These are phyloP conservation scores for Fraxinus pennsylvanica DNA, from an alignment of 257 asterid genomes.

Conservation along the genomic window DNA sequence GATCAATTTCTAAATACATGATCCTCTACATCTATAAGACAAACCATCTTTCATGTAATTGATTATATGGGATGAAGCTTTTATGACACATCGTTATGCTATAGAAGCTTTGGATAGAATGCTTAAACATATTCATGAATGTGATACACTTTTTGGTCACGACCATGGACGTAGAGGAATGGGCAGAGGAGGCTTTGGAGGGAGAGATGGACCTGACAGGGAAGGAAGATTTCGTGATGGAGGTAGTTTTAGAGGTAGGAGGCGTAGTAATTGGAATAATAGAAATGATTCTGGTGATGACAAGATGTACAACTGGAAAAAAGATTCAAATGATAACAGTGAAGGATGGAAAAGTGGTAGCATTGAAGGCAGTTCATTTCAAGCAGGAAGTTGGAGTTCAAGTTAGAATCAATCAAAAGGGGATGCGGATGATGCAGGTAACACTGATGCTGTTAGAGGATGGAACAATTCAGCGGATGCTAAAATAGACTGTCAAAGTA, in stretches of 20 bases:
- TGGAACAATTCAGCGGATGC: neutral
- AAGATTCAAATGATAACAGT: slow-evolving; percentile 34
- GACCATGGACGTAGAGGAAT: slow-evolving; percentile 59
- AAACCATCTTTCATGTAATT: no score
- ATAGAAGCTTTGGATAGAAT: no score
- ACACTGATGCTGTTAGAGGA: slow-evolving; percentile 29
- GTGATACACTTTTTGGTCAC: no score
- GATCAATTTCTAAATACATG: slow-evolving; percentile 18
- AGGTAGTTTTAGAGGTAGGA: slow-evolving; percentile 60
- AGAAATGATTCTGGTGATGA: slow-evolving; percentile 55
- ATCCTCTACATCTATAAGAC: neutral
- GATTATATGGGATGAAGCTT: no score
- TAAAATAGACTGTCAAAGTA: slow-evolving; percentile 24
- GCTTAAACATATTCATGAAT: no score
- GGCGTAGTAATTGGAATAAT: slow-evolving; percentile 69
- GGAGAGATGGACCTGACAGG: slow-evolving; percentile 43
- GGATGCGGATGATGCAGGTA: slow-evolving; percentile 29
- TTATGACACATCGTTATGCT: no score
- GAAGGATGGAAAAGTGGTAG: slow-evolving; percentile 54
- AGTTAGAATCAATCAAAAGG: slow-evolving; percentile 43
- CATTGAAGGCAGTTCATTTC: slow-evolving; percentile 39
- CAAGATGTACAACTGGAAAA: slow-evolving; percentile 48
- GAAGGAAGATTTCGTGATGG: slow-evolving; percentile 32
- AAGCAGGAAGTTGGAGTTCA: slow-evolving; percentile 31
- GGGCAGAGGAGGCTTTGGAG: slow-evolving; percentile 19